These are phyloP conservation scores for Neotropicomus parvogracilis DNA, from an alignment of 1,284 basidiomycete species.

Conservation along the genomic window DNA sequence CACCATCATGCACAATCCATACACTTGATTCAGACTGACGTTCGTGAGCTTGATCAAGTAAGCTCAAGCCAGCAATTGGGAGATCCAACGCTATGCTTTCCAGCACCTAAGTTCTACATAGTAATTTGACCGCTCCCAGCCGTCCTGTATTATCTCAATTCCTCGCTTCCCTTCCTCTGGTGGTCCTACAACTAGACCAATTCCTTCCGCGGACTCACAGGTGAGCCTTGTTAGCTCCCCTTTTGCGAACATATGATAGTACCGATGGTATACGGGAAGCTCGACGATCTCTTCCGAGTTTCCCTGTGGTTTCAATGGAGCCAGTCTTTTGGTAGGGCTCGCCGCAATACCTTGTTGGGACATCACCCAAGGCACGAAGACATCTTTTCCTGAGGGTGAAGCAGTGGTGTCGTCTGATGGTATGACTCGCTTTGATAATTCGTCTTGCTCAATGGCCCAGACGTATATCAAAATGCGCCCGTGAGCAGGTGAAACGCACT, in stretches of 20 bases:
- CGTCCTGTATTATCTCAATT: constrained; percentile 65
- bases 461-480: constrained; percentile 91
- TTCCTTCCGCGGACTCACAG: constrained; percentile 52
- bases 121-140: constrained; percentile 86
- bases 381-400: constrained; percentile 47
- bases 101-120: constrained; percentile 70
- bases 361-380: constrained; percentile 72
- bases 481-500: constrained; percentile 57
- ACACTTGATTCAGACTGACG: constrained; percentile 9
- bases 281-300: constrained; percentile 1
- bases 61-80: not conserved
- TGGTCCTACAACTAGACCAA: constrained; percentile 53
- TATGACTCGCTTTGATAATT: constrained; percentile 69
- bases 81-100: constrained; percentile 35
- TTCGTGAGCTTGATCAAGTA: not conserved
- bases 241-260: constrained; percentile 89
- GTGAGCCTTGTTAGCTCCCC: constrained; percentile 73
- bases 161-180: constrained; percentile 36
- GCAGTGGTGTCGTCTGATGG: constrained; percentile 30
- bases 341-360: constrained; percentile 26
- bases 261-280: constrained; percentile 66
- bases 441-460: constrained; percentile 97
- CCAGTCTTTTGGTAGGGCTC: constrained; percentile 15
- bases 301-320: not conserved
- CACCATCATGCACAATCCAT: constrained; percentile 25